A percentile compares a stretch with the other conserved stretches of the same genome.
Conservation (phyloP, 2,329 filamentous ascomycete genomes). For the Colletotrichum eremochloae region DNA sequence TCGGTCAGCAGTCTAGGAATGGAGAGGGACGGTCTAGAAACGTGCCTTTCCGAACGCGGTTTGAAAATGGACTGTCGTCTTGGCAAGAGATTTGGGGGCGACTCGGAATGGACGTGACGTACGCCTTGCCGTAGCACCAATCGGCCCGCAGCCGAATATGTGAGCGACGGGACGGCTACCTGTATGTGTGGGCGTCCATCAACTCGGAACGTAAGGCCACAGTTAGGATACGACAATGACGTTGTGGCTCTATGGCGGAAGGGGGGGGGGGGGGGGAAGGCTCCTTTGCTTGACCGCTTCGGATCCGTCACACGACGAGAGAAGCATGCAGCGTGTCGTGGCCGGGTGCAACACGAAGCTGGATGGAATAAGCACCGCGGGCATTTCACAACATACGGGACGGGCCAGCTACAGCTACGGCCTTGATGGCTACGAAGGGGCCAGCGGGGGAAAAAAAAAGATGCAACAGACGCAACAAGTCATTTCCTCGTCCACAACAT, state of each 20-base stretch:
- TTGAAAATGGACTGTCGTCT: background rate
- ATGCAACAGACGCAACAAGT: background rate
- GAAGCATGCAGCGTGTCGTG: constrained; percentile 33
- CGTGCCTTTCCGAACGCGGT: constrained; percentile 4
- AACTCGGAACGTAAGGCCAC: background rate
- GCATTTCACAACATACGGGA: background rate
- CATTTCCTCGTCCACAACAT: background rate
- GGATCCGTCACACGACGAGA: constrained; percentile 19
- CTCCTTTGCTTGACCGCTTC: constrained; percentile 10
- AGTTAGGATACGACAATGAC: background rate
- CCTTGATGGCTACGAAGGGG: background rate
- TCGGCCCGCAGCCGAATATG: background rate
- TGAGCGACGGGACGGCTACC: background rate
- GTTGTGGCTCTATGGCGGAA: background rate
- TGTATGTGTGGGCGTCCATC: background rate
- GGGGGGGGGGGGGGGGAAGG: background rate
- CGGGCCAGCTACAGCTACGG: background rate
- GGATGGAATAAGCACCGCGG: background rate
- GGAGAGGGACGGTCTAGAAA: constrained; percentile 22
- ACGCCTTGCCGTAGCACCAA: background rate
- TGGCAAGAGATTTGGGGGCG: constrained; percentile 6
- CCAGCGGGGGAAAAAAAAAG: background rate
- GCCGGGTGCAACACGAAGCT: constrained; percentile 20
- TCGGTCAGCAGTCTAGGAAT: background rate
- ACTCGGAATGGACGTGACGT: background rate